These are phyloP conservation scores for Colletotrichum lindemuthianum DNA, from an alignment of 2,329 filamentous ascomycete species.

Conservation along the genomic window DNA sequence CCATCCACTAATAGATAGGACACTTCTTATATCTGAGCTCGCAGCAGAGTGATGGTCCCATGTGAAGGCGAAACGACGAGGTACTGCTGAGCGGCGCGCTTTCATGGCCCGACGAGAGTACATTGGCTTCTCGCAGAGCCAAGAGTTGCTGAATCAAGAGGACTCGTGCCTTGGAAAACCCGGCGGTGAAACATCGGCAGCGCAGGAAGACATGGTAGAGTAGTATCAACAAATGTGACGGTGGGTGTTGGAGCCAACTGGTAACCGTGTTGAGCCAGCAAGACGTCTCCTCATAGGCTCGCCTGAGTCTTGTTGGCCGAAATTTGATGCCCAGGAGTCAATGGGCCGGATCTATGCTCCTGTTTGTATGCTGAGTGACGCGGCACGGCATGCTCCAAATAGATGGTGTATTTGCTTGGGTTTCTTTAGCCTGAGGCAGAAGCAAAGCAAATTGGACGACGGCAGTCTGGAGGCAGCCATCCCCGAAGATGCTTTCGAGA, in stretches of 20 bases:
- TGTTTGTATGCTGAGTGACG: not conserved
- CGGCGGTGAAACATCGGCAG: slow-evolving; percentile 16
- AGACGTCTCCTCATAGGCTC: slow-evolving; percentile 7
- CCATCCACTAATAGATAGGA: too few relatives aligned
- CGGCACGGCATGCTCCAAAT: slow-evolving; percentile 12
- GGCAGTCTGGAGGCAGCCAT: not conserved
- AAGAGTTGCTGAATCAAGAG: too few relatives aligned
- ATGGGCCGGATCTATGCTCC: slow-evolving; percentile 4
- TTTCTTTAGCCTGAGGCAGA: not conserved
- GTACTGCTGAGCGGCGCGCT: too few relatives aligned
- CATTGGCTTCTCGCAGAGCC: too few relatives aligned
- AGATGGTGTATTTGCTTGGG: slow-evolving; percentile 1
- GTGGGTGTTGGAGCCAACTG: slow-evolving; percentile 6
- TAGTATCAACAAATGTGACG: slow-evolving; percentile 8
- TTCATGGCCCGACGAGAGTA: too few relatives aligned
- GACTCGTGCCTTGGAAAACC: too few relatives aligned
- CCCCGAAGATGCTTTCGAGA: too few relatives aligned
- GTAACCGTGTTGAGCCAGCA: slow-evolving; percentile 18
- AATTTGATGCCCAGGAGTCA: not conserved
- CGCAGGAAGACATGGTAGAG: slow-evolving; percentile 7
- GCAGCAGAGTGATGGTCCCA: too few relatives aligned
- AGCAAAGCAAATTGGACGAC: slow-evolving; percentile 9
- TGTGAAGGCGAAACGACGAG: too few relatives aligned
- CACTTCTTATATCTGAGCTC: too few relatives aligned
- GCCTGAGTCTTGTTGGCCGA: slow-evolving; percentile 1